phyloP scores from a whole-genome alignment of 176 grass and related monocot species.

The Themeda triandra region DNA sequence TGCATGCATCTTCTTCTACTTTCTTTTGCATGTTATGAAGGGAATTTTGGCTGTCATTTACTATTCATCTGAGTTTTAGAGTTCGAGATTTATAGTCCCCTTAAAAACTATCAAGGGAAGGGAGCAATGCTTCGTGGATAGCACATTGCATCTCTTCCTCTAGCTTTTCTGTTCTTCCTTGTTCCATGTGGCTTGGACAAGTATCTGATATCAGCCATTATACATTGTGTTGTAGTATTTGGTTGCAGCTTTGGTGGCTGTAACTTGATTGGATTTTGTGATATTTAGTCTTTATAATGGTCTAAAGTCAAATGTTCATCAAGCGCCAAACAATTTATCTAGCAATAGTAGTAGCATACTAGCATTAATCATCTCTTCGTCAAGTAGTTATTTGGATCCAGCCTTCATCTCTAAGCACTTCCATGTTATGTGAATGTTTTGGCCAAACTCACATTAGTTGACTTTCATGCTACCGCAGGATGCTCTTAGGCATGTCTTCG shows the following conservation, averaged over 20 bases:
- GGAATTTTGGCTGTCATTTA: neutral
- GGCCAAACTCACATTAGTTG: constrained; percentile 7
- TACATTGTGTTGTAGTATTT: constrained; percentile 15
- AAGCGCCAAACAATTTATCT: neutral
- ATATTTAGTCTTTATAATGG: neutral
- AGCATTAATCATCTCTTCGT: constrained; percentile 9
- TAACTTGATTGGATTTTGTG: neutral
- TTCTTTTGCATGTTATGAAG: neutral
- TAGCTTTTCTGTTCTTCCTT: neutral
- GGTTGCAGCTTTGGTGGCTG: neutral
- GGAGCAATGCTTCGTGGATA: neutral
- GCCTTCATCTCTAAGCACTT: constrained; percentile 4
- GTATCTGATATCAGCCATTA: neutral
- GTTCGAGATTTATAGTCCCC: neutral
- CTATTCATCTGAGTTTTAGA: neutral
- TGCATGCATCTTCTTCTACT: constrained; percentile 17
- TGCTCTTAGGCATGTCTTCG: constrained; percentile 92
- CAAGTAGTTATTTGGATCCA: neutral
- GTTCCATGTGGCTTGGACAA: neutral
- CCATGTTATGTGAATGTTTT: neutral
- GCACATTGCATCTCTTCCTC: neutral
- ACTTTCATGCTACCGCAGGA: constrained; percentile 55
- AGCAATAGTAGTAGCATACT: constrained; percentile 4
- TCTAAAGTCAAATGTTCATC: constrained; percentile 16
- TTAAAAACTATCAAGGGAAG: constrained; percentile 18